These are phyloP conservation scores for Malus domestica DNA, from an alignment of 306 rosid genomes.

Conservation along the genomic window ASM211411v1 NC_041796.1:24671001-24671500, in stretches of 20 bases:
- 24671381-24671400: slow-evolving; percentile 74
- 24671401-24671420: slow-evolving; percentile 87
- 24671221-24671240: slow-evolving; percentile 66
- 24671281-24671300: slow-evolving; percentile 88
- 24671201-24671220: slow-evolving; percentile 67
- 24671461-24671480: slow-evolving; percentile 78
- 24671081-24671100: slow-evolving; percentile 86
- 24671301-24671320: slow-evolving; percentile 75
- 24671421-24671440: slow-evolving; percentile 71
- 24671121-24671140: slow-evolving; percentile 72
- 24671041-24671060: slow-evolving; percentile 84
- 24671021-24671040: slow-evolving; percentile 87
- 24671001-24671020: slow-evolving; percentile 54
- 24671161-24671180: slow-evolving; percentile 80
- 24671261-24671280: slow-evolving; percentile 87
- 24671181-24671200: slow-evolving; percentile 71
- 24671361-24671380: slow-evolving; percentile 77
- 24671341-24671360: slow-evolving; percentile 79
- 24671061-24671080: slow-evolving; percentile 59
- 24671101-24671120: slow-evolving; percentile 85
- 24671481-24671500: slow-evolving; percentile 78
- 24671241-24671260: slow-evolving; percentile 81
- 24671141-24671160: slow-evolving; percentile 48
- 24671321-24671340: slow-evolving; percentile 48
- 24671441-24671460: slow-evolving; percentile 73